Conservation (phyloP, 768 basidiomycete species). For the button mushroom (Agaricus bisporus) region DNA sequence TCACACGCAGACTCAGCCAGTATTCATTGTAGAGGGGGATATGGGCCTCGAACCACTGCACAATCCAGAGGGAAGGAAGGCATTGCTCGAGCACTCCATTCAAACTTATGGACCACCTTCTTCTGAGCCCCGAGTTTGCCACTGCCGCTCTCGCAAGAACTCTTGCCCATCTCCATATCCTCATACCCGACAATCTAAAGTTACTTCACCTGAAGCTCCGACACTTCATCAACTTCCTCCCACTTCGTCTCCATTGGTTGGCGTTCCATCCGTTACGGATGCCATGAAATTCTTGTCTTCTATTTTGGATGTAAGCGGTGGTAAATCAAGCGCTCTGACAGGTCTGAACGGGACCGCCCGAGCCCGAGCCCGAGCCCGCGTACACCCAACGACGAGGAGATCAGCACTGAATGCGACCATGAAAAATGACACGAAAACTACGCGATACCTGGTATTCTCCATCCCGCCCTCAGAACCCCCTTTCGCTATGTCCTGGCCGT, state of each 20-base stretch:
- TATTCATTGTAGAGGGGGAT: conserved; percentile 57
- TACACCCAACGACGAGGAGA: conserved; percentile 51
- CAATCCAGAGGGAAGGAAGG: conserved; percentile 62
- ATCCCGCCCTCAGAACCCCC: too few species aligned
- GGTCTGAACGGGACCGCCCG: conserved; percentile 25
- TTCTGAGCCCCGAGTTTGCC: conserved; percentile 57
- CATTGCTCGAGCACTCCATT: conserved; percentile 65
- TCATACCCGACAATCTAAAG: conserved; percentile 37
- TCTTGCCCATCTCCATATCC: conserved; percentile 77
- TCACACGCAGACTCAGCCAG: conserved; percentile 31
- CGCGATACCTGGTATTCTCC: too few species aligned
- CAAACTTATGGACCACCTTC: conserved; percentile 71
- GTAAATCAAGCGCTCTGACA: conserved; percentile 33
- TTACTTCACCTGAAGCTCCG: conserved; percentile 29
- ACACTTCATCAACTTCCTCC: neutral
- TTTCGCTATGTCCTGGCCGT: too few species aligned
- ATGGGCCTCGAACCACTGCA: conserved; percentile 65
- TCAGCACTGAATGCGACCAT: conserved; percentile 60
- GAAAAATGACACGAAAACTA: too few species aligned
- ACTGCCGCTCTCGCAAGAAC: conserved; percentile 58
- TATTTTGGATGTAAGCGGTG: conserved; percentile 15
- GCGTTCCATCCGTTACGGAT: conserved; percentile 32
- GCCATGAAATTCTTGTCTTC: conserved; percentile 38
- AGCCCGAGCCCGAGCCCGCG: conserved; percentile 45
- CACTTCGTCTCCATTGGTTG: conserved; percentile 15